Evolutionary conservation across 352 stramenopile genomes (phyloP), one percentile per base, ranked within the genome.

Genomic region (Pythium dissotocum): DNA sequence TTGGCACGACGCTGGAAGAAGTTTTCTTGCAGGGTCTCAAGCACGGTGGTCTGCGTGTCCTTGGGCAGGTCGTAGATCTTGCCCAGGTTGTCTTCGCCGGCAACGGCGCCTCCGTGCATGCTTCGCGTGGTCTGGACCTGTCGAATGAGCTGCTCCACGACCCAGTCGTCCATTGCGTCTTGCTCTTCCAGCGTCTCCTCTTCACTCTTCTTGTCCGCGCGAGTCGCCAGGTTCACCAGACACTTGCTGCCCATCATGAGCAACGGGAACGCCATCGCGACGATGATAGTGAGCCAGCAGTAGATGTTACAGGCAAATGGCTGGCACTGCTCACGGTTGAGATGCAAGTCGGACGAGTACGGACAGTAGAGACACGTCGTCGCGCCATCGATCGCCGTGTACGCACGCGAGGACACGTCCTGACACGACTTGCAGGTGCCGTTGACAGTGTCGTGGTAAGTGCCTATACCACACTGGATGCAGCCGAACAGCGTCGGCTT

Each of bases 91-190:
- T n/a, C 51, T 1, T 14, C 30, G 52, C 10, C 30, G 12, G 51
- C 53, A 18, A 42, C 38, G 12, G 44, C 28, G 3, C 28, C 40
- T 4, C 57, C 38, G 16, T 35, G 32, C 32, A n/a, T 58, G 18
- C 48, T 44, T 10, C 72, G 79, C 7, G 63, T 72, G 0, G 73
- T 65, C 13, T 67, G 73, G n/a, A 90, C 52, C 32, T 89, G 79
- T 9, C 80, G 78, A 69, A 88, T 80, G 70, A 91, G 80, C 21
- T 88, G 69, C 12, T 77, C 83, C 71, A 91, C 83, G 13, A 83
- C 72, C 83, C 83, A 91, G 55, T 83, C 79, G 24, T 85, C 86
- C 77, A 88, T 82, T 28, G 83, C 73, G 46, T 91, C 83, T 66
- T 86, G 77, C 59, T 91, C 77, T 33, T 80, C 79, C 18, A 83